Evolutionary conservation across 768 basidiomycete species (phyloP).

Genomic region (Panellus pusillus): DNA sequence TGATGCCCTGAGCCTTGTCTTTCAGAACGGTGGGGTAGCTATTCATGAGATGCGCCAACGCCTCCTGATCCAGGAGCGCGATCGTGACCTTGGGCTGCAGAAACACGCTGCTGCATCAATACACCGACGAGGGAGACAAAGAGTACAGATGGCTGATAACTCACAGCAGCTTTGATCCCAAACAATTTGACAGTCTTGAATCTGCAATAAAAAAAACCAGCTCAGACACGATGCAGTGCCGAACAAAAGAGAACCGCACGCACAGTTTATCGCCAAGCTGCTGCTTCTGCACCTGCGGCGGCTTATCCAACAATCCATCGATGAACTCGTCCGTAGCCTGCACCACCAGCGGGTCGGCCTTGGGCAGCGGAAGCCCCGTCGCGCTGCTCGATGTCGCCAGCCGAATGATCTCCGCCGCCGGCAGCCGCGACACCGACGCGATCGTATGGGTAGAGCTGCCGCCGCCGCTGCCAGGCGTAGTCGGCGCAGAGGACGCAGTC

Average conservation of each 20-base stretch:
- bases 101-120: constrained; percentile 2
- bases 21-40: constrained; percentile 81
- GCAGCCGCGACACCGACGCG: constrained; percentile 66
- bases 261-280: too few relatives aligned
- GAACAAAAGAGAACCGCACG: constrained; percentile 26
- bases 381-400: constrained; percentile 54
- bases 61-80: constrained; percentile 78
- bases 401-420: constrained; percentile 73
- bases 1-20: constrained; percentile 55
- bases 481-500: constrained; percentile 67
- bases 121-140: too few relatives aligned
- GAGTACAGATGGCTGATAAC: constrained; percentile 26
- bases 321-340: constrained; percentile 74
- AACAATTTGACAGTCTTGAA: constrained; percentile 71
- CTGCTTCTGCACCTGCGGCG: constrained; percentile 63
- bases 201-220: constrained; percentile 26
- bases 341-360: constrained; percentile 67
- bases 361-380: constrained; percentile 60
- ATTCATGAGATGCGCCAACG: constrained; percentile 85
- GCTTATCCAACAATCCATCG: constrained; percentile 57
- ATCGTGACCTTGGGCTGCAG: constrained; percentile 82
- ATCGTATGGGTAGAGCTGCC: constrained; percentile 57
- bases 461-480: too few relatives aligned
- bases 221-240: too few relatives aligned
- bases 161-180: constrained; percentile 78